Evolutionary conservation across 2,329 filamentous ascomycete species (phyloP).

Genomic region (Aspergillus quadrilineatus): DNA sequence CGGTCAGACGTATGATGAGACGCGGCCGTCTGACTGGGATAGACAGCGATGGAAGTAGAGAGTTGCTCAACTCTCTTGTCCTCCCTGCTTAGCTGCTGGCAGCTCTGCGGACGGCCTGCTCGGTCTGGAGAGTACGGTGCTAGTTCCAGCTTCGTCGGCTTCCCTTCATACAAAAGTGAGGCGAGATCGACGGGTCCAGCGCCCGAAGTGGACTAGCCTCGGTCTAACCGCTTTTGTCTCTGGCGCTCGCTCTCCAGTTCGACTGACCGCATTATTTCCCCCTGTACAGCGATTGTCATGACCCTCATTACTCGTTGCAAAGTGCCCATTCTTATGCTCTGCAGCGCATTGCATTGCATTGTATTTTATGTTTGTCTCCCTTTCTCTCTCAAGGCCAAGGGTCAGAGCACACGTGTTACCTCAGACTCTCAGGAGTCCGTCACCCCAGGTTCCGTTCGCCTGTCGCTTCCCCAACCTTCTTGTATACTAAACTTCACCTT

Average conservation of each 20-base stretch:
- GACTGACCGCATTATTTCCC: constrained; percentile 3
- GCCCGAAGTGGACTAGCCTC: background rate
- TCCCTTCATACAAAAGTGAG: constrained; percentile 27
- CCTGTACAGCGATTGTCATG: constrained; percentile 10
- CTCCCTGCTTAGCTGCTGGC: constrained; percentile 19
- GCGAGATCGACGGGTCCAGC: constrained; percentile 24
- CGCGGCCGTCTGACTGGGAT: constrained; percentile 39
- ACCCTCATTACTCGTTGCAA: background rate
- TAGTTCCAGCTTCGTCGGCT: constrained; percentile 22
- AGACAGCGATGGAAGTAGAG: constrained; percentile 41
- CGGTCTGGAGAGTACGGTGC: background rate
- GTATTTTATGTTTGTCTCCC: background rate
- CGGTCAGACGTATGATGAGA: constrained; percentile 38
- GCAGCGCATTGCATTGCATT: constrained; percentile 16
- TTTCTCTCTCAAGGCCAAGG: background rate
- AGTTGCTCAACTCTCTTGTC: background rate
- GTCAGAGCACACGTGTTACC: constrained; percentile 19
- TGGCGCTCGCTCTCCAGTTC: background rate
- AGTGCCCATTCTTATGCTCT: constrained; percentile 1
- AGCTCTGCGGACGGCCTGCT: constrained; percentile 3
- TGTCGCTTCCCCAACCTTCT: constrained; percentile 9
- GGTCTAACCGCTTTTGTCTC: background rate
- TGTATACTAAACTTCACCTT: constrained; percentile 16
- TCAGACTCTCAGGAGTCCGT: constrained; percentile 2
- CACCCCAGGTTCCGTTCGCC: background rate